Evolutionary conservation across 2,329 filamentous ascomycete species (phyloP).

Genomic region (Xylariaceae sp.): DNA sequence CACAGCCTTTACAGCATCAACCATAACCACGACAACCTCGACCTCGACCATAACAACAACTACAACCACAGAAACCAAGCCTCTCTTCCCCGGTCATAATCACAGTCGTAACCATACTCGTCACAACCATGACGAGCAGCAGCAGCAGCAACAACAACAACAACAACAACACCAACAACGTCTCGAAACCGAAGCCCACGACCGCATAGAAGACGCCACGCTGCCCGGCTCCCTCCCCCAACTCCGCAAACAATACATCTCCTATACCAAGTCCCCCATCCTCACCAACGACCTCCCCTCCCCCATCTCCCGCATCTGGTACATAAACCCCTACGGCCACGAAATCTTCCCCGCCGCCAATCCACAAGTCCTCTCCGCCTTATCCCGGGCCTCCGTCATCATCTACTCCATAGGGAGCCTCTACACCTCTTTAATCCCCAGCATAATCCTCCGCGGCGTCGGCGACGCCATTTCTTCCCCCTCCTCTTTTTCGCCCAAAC

Average conservation of each 20-base stretch:
- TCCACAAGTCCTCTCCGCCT: conserved; percentile 65
- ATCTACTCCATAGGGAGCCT: conserved; percentile 93
- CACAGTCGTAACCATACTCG: background rate
- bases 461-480: conserved; percentile 49
- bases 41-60: background rate
- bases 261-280: conserved; percentile 60
- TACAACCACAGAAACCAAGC: background rate
- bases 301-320: conserved; percentile 80
- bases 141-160: conserved; percentile 27
- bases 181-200: conserved; percentile 47
- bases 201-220: conserved; percentile 72
- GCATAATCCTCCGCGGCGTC: conserved; percentile 70
- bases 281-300: conserved; percentile 59
- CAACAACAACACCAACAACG: conserved; percentile 5
- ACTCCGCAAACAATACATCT: conserved; percentile 73
- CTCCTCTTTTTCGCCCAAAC: conserved; percentile 37
- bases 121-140: conserved; percentile 20
- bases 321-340: conserved; percentile 98
- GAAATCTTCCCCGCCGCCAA: conserved; percentile 85
- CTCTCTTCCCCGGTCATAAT: background rate
- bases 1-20: background rate
- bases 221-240: conserved; percentile 75
- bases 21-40: background rate
- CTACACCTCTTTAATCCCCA: conserved; percentile 84
- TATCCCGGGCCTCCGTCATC: conserved; percentile 60